Percentiles rank a stretch among this genome's conserved stretches.
phyloP scores from a whole-genome alignment of 768 basidiomycete species.

The Tulasnella sp. region DNA sequence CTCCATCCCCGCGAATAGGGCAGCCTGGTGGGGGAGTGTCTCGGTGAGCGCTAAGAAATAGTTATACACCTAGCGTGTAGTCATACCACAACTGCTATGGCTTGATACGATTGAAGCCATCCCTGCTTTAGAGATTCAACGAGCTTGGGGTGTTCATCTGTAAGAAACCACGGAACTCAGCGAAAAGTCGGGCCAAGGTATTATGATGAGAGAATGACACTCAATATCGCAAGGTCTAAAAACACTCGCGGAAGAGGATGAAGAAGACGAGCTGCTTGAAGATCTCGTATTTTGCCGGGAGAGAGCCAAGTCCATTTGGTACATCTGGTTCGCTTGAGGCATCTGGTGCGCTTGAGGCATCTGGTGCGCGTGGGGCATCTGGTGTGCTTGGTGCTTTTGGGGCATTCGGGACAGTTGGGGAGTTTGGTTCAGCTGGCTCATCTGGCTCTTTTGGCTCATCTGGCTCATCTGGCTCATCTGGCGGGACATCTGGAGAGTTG shows the following conservation, averaged over 20 bases:
- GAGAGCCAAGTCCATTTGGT: not conserved
- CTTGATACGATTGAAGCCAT: not conserved
- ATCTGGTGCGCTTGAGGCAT: not conserved
- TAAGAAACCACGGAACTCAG: not conserved
- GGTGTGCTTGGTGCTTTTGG: too few species aligned
- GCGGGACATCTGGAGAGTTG: too few species aligned
- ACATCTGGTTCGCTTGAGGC: not conserved
- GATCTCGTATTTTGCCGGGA: not conserved
- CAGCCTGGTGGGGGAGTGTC: not conserved
- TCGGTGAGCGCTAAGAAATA: not conserved
- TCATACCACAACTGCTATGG: not conserved
- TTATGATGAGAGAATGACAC: not conserved
- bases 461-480: too few species aligned
- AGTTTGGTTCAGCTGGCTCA: too few species aligned
- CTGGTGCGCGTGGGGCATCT: not conserved
- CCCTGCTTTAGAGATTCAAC: not conserved
- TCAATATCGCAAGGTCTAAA: not conserved
- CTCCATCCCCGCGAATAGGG: conserved; percentile 5
- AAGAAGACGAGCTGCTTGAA: not conserved
- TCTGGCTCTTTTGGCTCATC: too few species aligned
- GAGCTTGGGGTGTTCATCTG: not conserved
- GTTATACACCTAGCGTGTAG: not conserved
- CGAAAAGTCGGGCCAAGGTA: too few species aligned
- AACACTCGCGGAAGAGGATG: not conserved
- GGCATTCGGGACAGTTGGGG: too few species aligned